Evolutionary conservation across 495 filamentous ascomycete genomes (phyloP), one percentile per base, ranked within the genome.

Genomic region (Podospora pseudoanserina): DNA sequence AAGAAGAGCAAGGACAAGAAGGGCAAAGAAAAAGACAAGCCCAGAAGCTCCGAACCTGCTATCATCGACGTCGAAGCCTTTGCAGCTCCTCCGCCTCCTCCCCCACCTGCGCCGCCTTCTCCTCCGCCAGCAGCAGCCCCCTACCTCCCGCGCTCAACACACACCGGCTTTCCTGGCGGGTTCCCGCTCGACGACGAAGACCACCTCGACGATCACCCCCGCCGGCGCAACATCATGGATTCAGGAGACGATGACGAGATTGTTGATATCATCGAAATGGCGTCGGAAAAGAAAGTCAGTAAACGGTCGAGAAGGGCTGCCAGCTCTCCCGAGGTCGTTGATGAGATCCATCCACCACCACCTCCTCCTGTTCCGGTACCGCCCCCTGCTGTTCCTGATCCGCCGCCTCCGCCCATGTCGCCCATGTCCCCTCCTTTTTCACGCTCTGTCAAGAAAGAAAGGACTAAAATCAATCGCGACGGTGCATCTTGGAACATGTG

Each of bases 151-250:
- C 53, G 82, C 88, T 73, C 82, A 86, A 68, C 84, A 83, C 60
- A 55, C 81, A 89, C 78, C 39, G 76, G 71, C 1, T 66, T 83
- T 16, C 85, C 84, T 60, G 83, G 83, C 60, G 79, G 78, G 20
- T 86, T 84, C 69, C 85, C 84, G 3, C 26, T 70, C 28, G 81
- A 80, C 63, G 73, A 77, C 27, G 82, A 79, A 19, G 71, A 74
- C 13, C 57, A 68, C 11, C 57, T 30, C 26, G 30, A 67, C 53
- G 16, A 34, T 28, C 56, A 49, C 15, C n/a, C 30, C 28, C 68
- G 60, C 15, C 19, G 54, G n/a, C 44, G 44, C 19, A 13, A 7
- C n/a, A 19, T 44, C 28, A 28, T 59, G 34, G 32, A 65, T 28
- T 65, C 70, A 27, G 69, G 68, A 28, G 71, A 69, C 39, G 71